These are phyloP conservation scores for Penicillium sp. DNA, from an alignment of 2,329 filamentous ascomycete species.

Conservation along the genomic window DNA sequence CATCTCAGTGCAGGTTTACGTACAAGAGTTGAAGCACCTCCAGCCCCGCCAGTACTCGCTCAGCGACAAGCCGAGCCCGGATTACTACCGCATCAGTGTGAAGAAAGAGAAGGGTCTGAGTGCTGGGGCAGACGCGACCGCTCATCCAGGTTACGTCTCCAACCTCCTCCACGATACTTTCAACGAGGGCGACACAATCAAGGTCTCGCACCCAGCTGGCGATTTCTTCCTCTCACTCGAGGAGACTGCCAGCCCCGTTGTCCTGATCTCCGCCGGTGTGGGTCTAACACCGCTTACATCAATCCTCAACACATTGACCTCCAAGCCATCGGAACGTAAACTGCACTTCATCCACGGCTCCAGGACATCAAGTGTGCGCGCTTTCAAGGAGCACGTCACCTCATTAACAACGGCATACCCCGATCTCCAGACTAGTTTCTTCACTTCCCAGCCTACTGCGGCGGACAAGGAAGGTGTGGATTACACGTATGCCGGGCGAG, in stretches of 20 bases:
- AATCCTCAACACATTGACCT: constrained; percentile 57
- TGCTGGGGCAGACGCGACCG: constrained; percentile 45
- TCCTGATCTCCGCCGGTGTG: constrained; percentile 63
- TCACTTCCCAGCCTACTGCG: constrained; percentile 54
- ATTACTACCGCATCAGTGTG: constrained; percentile 69
- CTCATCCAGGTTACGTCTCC: constrained; percentile 65
- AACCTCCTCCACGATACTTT: constrained; percentile 66
- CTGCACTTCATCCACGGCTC: constrained; percentile 63
- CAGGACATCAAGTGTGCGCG: constrained; percentile 46
- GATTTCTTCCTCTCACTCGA: constrained; percentile 55
- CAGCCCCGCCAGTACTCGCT: constrained; percentile 74
- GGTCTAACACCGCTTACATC: constrained; percentile 61
- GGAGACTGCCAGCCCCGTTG: constrained; percentile 50
- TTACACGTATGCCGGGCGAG: constrained; percentile 59
- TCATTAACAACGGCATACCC: constrained; percentile 43
- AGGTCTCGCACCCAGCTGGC: constrained; percentile 66
- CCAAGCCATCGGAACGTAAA: constrained; percentile 46
- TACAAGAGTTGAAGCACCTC: constrained; percentile 59
- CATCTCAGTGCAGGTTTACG: constrained; percentile 61
- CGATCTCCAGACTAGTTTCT: constrained; percentile 57
- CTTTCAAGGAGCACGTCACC: constrained; percentile 56
- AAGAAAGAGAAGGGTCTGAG: constrained; percentile 63
- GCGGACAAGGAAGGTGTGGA: constrained; percentile 54
- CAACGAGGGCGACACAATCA: constrained; percentile 60
- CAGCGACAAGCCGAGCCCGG: constrained; percentile 61